Evolutionary conservation across 192 early-diverging fungal species (phyloP).

Genomic region (Backusella morwellensis): DNA sequence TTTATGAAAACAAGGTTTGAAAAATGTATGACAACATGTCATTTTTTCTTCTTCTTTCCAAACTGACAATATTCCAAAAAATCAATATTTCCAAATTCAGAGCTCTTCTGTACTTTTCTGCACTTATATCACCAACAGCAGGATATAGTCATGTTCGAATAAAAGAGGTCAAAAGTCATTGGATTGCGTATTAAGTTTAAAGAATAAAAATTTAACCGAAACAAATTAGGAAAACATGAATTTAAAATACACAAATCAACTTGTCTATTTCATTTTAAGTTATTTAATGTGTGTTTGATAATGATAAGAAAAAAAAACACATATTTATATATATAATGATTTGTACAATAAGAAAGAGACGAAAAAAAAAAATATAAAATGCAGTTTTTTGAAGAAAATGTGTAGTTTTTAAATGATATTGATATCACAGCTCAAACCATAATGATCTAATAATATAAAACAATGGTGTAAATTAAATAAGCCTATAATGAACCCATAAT

Average conservation of each 20-base stretch:
- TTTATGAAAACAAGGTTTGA: not conserved
- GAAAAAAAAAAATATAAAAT: not conserved
- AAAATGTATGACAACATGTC: not conserved
- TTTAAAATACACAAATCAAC: not conserved
- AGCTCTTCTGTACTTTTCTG: not conserved
- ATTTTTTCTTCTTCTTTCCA: not conserved
- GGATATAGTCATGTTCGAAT: not conserved
- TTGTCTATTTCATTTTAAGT: not conserved
- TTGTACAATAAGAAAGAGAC: not conserved
- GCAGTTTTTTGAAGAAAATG: not conserved
- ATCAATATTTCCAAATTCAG: not conserved
- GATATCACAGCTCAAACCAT: conserved; percentile 34
- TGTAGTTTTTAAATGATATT: not conserved
- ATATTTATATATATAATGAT: not conserved
- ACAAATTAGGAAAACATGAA: not conserved
- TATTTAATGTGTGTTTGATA: not conserved
- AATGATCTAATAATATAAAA: conserved; percentile 37
- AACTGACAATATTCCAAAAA: not conserved
- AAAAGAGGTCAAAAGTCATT: not conserved
- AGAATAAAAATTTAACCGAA: not conserved
- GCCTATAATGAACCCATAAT: not conserved
- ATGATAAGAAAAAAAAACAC: not conserved
- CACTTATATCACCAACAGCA: not conserved
- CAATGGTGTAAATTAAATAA: not conserved
- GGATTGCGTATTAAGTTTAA: not conserved